These are phyloP conservation scores for Solanum chmielewskii DNA, from an alignment of 257 asterid genomes.

Conservation along the genomic window DNA sequence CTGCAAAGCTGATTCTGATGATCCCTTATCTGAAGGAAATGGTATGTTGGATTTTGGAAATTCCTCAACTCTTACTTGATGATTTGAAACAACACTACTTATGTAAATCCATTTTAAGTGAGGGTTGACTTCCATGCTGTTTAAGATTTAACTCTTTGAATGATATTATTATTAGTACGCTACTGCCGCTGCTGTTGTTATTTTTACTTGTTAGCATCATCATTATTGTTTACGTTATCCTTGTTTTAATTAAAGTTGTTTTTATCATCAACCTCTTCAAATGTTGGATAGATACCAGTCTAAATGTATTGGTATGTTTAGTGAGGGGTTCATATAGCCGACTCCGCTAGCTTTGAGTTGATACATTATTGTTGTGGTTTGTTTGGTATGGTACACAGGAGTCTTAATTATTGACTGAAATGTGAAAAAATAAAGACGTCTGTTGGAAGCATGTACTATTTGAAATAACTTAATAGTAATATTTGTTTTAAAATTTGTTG, in stretches of 20 bases:
- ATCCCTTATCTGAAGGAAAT: constrained; percentile 74
- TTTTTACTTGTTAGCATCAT: neutral
- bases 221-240: neutral
- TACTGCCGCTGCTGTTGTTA: neutral
- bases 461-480: neutral
- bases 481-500: neutral
- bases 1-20: constrained; percentile 83
- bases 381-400: neutral
- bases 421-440: neutral
- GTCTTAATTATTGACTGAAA: neutral
- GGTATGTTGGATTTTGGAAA: constrained; percentile 30
- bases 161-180: neutral
- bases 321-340: neutral
- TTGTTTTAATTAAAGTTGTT: neutral
- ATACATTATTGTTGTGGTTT: neutral
- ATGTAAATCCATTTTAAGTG: neutral
- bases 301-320: neutral
- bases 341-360: neutral
- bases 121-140: neutral
- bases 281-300: neutral
- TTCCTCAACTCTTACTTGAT: neutral
- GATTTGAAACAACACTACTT: neutral
- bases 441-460: neutral
- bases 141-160: neutral
- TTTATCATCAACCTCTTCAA: neutral